These are phyloP conservation scores for Scheffersomyces parashehatae DNA, from an alignment of 1,139 yeast genomes.

Conservation along the genomic window DNA sequence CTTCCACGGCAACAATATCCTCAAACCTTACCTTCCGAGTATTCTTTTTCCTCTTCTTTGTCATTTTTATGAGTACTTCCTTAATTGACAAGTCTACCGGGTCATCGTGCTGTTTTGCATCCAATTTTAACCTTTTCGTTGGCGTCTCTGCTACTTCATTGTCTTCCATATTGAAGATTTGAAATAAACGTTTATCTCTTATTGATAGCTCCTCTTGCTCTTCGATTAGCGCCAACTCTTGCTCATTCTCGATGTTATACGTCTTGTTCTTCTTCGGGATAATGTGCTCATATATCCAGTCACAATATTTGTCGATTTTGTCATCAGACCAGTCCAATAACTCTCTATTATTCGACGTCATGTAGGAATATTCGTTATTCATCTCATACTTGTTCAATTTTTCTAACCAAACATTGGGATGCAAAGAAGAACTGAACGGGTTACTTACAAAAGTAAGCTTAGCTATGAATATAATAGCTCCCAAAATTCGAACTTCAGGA, in stretches of 20 bases:
- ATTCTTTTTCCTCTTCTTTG: neutral
- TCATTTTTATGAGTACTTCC: neutral
- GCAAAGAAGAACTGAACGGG: neutral
- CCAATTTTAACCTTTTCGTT: constrained; percentile 1
- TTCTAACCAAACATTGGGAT: constrained; percentile 22
- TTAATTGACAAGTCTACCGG: constrained; percentile 1
- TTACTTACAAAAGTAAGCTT: constrained; percentile 28
- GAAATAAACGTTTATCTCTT: constrained; percentile 36
- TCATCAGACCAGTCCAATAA: constrained; percentile 41
- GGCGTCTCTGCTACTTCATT: neutral
- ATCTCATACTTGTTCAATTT: constrained; percentile 19
- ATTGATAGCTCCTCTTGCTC: constrained; percentile 19
- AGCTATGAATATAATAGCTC: constrained; percentile 24
- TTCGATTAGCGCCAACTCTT: constrained; percentile 9
- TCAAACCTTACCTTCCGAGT: neutral
- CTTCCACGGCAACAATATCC: neutral
- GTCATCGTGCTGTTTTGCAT: constrained; percentile 2
- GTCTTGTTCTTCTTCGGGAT: constrained; percentile 24
- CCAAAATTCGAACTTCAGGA: constrained; percentile 33
- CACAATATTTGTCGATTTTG: constrained; percentile 39
- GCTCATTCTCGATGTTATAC: constrained; percentile 6
- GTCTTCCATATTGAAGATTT: constrained; percentile 32
- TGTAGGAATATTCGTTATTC: constrained; percentile 18
- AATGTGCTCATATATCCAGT: constrained; percentile 39
- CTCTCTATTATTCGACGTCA: constrained; percentile 21